Evolutionary conservation across 139 green algal species (phyloP).

Genomic region (Astrephomene gubernaculifera): DNA sequence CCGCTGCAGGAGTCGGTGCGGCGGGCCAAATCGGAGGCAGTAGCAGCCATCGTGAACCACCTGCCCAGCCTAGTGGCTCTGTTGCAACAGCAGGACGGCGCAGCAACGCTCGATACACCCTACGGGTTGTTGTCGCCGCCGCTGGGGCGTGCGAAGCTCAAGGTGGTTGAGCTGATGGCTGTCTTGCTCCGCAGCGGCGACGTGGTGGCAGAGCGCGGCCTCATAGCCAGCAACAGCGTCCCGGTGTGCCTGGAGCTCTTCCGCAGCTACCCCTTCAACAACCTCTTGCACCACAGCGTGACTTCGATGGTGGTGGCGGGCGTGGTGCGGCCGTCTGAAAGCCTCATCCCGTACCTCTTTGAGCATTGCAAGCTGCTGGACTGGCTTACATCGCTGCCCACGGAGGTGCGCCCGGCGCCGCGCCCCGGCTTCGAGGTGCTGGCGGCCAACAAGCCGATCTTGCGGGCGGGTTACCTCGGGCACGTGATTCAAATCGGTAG

Average conservation of each 20-base stretch:
- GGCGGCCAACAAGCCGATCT: conserved; percentile 43
- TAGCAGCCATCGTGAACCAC: conserved; percentile 60
- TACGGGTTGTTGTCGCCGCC: conserved; percentile 84
- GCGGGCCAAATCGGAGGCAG: conserved; percentile 49
- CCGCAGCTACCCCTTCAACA: conserved; percentile 90
- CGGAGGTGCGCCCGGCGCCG: conserved; percentile 57
- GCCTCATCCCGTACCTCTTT: conserved; percentile 77
- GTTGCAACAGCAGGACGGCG: conserved; percentile 50
- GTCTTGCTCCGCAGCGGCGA: conserved; percentile 79
- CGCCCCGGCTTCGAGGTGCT: conserved; percentile 50
- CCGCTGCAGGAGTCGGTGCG: conserved; percentile 46
- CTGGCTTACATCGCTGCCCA: conserved; percentile 77
- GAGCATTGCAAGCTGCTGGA: conserved; percentile 64
- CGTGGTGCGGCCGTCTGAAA: conserved; percentile 51
- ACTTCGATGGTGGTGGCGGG: conserved; percentile 66
- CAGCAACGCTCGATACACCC: conserved; percentile 68
- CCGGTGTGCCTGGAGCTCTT: conserved; percentile 80
- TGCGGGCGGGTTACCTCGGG: conserved; percentile 87
- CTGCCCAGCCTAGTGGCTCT: conserved; percentile 70
- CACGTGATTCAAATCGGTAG: conserved; percentile 86
- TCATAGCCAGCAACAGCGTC: conserved; percentile 70
- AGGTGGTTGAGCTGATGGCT: conserved; percentile 83
- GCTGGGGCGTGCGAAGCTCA: conserved; percentile 79
- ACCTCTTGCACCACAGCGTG: conserved; percentile 87
- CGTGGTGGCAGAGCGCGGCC: conserved; percentile 61